Evolutionary conservation across 140 eudicot genomes (phyloP).

Genomic region (Ambrosia hybrid): DNA sequence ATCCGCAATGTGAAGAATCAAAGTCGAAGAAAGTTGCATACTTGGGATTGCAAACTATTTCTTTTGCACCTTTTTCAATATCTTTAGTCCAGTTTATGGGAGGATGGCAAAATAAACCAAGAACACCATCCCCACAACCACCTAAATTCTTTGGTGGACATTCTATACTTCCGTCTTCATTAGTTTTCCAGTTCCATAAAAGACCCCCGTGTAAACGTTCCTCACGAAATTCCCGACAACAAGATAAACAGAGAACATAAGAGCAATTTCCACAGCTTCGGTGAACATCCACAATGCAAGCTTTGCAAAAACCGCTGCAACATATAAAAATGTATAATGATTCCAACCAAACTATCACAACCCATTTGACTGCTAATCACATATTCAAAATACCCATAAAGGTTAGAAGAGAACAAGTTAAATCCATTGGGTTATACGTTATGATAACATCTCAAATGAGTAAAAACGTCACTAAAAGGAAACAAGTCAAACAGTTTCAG

Average conservation of each 20-base stretch:
- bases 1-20: constrained; percentile 41
- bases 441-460: no score
- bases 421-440: background rate
- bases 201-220: constrained; percentile 26
- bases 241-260: constrained; percentile 71
- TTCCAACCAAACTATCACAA: background rate
- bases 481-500: no score
- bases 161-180: constrained; percentile 59
- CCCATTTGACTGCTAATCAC: background rate
- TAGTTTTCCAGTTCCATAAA: constrained; percentile 49
- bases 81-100: constrained; percentile 67
- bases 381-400: background rate
- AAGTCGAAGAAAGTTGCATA: constrained; percentile 41
- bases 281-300: constrained; percentile 71
- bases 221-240: constrained; percentile 64
- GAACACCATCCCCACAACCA: constrained; percentile 73
- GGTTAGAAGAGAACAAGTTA: background rate
- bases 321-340: constrained; percentile 9
- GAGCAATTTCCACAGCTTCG: constrained; percentile 89
- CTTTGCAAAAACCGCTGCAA: constrained; percentile 68
- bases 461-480: no score
- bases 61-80: constrained; percentile 62
- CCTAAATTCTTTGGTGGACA: constrained; percentile 74
- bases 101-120: constrained; percentile 52
- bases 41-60: constrained; percentile 35